A percentile compares a stretch with the other conserved stretches of the same genome.
phyloP scores from a whole-genome alignment of 345 rosid genomes.

The Camelina sativa region DNA sequence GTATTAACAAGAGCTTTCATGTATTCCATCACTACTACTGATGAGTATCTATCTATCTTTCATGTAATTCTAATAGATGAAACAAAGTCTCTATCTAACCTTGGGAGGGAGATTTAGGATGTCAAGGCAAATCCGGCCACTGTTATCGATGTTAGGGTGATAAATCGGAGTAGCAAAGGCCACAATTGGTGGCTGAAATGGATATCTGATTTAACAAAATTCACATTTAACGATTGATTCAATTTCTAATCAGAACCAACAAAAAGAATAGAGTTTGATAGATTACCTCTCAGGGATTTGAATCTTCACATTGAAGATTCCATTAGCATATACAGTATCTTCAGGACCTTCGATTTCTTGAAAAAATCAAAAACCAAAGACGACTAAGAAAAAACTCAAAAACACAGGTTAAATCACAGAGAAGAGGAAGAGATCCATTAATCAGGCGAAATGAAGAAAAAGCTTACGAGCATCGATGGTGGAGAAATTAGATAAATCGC shows the following conservation, averaged over 20 bases:
- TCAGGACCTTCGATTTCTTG: conserved; percentile 75
- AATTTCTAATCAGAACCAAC: not conserved
- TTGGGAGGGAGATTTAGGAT: conserved; percentile 91
- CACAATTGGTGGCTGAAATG: conserved; percentile 89
- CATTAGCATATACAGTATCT: conserved; percentile 74
- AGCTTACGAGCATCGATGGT: conserved; percentile 69
- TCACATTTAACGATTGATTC: not conserved
- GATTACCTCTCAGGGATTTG: conserved; percentile 77
- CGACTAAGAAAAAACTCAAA: not conserved
- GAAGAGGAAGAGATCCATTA: not conserved
- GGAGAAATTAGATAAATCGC: conserved; percentile 54
- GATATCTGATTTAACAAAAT: conserved; percentile 52
- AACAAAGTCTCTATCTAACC: conserved; percentile 42
- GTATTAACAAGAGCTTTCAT: no score
- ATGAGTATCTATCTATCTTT: no score
- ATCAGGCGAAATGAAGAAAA: not conserved
- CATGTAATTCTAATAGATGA: no score
- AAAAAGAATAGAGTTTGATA: not conserved
- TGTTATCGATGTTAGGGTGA: conserved; percentile 81
- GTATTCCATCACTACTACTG: no score
- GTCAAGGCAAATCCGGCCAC: conserved; percentile 92
- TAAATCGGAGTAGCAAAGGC: conserved; percentile 75
- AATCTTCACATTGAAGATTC: conserved; percentile 65
- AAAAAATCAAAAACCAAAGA: not conserved
- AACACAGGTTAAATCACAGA: not conserved